Base-by-base conservation (phyloP, 1,139 yeast genomes). In the Pichia kudriavzevii region DNA sequence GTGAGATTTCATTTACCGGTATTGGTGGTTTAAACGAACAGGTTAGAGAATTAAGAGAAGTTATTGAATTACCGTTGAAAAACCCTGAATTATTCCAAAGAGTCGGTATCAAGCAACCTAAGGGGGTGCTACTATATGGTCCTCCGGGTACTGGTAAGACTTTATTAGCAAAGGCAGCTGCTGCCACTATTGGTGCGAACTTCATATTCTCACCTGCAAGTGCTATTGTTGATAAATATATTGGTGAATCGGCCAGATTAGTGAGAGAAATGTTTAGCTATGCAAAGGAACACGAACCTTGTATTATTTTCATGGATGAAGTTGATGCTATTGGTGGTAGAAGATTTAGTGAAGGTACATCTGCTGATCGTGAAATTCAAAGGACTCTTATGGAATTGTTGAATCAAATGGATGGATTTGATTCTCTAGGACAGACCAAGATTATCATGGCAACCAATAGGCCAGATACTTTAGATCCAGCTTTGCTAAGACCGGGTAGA, bases 141-240 rank as follows among this genome's bases (percentile, higher is more conserved):
- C 98, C 98, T n/a, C 98, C 98, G 19, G 98, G 98, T 52, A 91
- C 98, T 1, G 98, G 98, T 58, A 91, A 91, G 59, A 91, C 98
- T 0, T 66, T 91, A 44, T 69, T 91, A 51, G 98, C 98, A 10
- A 88, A 91, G 56, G 98, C 98, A 0, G 97, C 88, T 29, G 98
- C 99, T 5, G 97, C 98, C 31, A 91, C 97, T 5, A 85, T 93
- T 52, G 98, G 97, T 34, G 96, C 97, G 32, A 93, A 93, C 61
- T 93, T 93, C 63, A 91, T 93, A 45, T 91, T 91, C 54, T 84
- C 95, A 10, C 98, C 98, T 10, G 97, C 98, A 1, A 83, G 95
- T 6, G 98, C 95, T 30, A 93, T 93, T 57, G 98, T 93, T 35
- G 98, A 93, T 62, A 93, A 93, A 62, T 93, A 93, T 63, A 93